Evolutionary conservation across 306 rosid genomes (phyloP), one percentile per base, ranked within the genome.

Genomic region (Casuarina glauca): DNA sequence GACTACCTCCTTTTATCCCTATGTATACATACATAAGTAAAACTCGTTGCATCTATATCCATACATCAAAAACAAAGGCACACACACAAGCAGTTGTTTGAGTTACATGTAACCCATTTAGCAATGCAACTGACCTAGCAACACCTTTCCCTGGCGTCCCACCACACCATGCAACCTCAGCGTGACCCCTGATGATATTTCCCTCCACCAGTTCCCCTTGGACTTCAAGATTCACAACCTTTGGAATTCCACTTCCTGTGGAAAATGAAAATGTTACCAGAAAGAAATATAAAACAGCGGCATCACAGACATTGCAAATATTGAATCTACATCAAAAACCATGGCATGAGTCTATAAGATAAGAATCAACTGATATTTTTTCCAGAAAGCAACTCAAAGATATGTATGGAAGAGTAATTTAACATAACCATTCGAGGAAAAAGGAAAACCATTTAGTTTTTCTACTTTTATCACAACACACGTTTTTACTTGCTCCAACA

Each of bases 101-200:
- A 54, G n/a, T 38, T 41, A 45, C 69, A 11, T 42, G 50, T 50
- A 20, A 66, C 49, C 20, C 42, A 4, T 72, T 71, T 61, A 32
- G 81, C 72, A 67, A 79, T 73, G 78, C n/a, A 69, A 72, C 90
- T 88, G 79, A 95, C 99, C 99, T 93, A 42, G 98, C 85, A 82
- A 95, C 98, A 78, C 99, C 88, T 80, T 91, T 95, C 77, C 94
- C 98, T 66, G 96, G 99, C 50, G 94, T 90, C 72, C 98, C 99
- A 41, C 99, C 99, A 61, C 99, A 93, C 99, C 99, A 95, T 9
- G 99, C 99, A 69, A 95, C 84, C 83, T 84, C 83, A 57, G 97
- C 91, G 80, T 71, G 81, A 81, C 99, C 99, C 83, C 74, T 91
- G 70, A 95, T 79, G 61, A 77, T 78, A 81, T 82, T 87, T 81